Conservation (phyloP, 2,329 filamentous ascomycete species). For the Ophiostoma sp. region DNA sequence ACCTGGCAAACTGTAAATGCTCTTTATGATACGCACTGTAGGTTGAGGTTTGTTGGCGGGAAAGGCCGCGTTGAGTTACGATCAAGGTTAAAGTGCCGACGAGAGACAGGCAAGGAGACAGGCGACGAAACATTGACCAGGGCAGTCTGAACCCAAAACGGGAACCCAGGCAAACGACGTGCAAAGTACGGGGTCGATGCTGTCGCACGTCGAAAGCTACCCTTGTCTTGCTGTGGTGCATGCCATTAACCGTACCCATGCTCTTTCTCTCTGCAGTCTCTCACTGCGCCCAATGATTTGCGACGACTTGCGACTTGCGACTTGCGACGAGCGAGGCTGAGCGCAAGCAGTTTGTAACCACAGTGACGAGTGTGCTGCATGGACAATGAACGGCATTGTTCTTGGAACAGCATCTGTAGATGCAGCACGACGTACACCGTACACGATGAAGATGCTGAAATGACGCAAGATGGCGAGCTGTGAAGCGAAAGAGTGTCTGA, state of each 20-base stretch:
- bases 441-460: too few relatives aligned
- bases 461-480: too few relatives aligned
- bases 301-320: not conserved
- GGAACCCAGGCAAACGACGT: not conserved
- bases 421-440: not conserved
- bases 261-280: not conserved
- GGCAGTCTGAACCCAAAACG: not conserved
- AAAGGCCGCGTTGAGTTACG: not conserved
- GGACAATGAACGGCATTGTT: not conserved
- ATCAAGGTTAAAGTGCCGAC: not conserved
- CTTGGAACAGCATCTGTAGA: not conserved
- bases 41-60: not conserved
- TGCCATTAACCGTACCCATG: not conserved
- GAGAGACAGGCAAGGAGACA: not conserved
- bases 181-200: not conserved
- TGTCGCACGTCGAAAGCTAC: not conserved
- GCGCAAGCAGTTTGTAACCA: not conserved
- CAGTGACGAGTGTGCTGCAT: not conserved
- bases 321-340: slow-evolving; percentile 2
- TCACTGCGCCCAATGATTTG: not conserved
- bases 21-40: not conserved
- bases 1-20: not conserved
- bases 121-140: not conserved
- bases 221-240: not conserved
- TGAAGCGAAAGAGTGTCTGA: too few relatives aligned